Evolutionary conservation across 192 early-diverging fungal species (phyloP).

Genomic region (Powellomyces hirtus): DNA sequence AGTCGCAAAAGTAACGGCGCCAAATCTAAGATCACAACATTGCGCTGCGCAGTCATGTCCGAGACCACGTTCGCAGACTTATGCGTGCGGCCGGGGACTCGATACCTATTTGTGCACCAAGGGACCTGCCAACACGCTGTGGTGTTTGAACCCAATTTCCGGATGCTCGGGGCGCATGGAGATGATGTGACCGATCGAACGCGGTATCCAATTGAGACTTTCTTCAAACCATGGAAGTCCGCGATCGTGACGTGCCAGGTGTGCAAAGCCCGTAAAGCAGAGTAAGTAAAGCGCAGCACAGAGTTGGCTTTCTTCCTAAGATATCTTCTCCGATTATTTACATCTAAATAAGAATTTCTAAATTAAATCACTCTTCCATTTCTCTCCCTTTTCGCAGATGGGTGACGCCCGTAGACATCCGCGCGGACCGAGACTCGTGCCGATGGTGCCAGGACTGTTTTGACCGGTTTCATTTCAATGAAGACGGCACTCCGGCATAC

Average conservation of each 20-base stretch:
- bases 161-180: slow-evolving; percentile 28
- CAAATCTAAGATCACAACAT: slow-evolving; percentile 16
- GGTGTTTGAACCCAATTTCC: slow-evolving; percentile 65
- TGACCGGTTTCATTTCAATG: slow-evolving; percentile 66
- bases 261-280: slow-evolving; percentile 7
- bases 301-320: background rate
- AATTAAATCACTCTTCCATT: too few relatives aligned
- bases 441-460: slow-evolving; percentile 75
- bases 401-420: slow-evolving; percentile 68
- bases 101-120: slow-evolving; percentile 76
- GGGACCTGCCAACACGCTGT: slow-evolving; percentile 76
- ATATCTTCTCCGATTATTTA: background rate
- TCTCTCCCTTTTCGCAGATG: slow-evolving; percentile 32
- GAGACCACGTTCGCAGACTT: slow-evolving; percentile 62
- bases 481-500: slow-evolving; percentile 24
- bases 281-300: slow-evolving; percentile 8
- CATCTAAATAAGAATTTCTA: background rate
- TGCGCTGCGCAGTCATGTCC: slow-evolving; percentile 41
- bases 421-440: slow-evolving; percentile 64
- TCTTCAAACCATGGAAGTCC: background rate
- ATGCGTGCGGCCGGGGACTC: slow-evolving; percentile 58
- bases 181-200: background rate
- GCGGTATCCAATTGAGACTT: background rate
- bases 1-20: slow-evolving; percentile 32
- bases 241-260: background rate